Evolutionary conservation across 164 flowering plant genomes (phyloP).

Genomic region (Brasenia schreberi): DNA sequence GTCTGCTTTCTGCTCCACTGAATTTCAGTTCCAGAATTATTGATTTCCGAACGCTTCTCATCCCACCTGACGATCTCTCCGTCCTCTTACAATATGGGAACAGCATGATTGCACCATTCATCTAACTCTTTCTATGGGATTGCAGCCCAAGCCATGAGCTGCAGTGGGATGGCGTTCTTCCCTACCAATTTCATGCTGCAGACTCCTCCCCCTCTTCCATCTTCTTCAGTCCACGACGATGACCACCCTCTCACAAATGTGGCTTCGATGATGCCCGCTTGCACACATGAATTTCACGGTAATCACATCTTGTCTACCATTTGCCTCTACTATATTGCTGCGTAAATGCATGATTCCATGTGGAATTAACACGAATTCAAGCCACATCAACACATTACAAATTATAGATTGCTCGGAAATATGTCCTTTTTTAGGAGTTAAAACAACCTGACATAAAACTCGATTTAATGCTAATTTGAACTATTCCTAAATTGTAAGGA

Average conservation of each 20-base stretch:
- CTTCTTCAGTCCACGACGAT: constrained; percentile 10
- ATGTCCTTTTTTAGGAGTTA: too few species aligned
- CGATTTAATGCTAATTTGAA: too few species aligned
- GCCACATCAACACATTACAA: too few species aligned
- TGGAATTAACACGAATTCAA: too few species aligned
- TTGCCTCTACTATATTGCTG: too few species aligned
- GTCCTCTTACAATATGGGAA: constrained; percentile 5
- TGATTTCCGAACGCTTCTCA: background rate
- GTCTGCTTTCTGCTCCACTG: background rate
- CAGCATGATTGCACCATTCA: background rate
- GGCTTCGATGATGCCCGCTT: constrained; percentile 37
- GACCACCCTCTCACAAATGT: constrained; percentile 41
- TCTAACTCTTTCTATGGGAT: too few species aligned
- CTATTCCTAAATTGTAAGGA: too few species aligned
- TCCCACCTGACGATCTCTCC: constrained; percentile 4
- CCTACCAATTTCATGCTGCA: constrained; percentile 82
- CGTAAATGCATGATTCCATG: too few species aligned
- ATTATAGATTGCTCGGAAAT: too few species aligned
- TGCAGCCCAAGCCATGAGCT: constrained; percentile 11
- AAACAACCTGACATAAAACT: too few species aligned
- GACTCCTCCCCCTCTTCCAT: background rate
- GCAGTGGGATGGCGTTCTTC: constrained; percentile 76
- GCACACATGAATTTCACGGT: constrained; percentile 82
- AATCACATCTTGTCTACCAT: too few species aligned
- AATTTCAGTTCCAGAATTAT: background rate